Conservation (phyloP, 23 red algal species). For the Gracilaria gracilis region DNA sequence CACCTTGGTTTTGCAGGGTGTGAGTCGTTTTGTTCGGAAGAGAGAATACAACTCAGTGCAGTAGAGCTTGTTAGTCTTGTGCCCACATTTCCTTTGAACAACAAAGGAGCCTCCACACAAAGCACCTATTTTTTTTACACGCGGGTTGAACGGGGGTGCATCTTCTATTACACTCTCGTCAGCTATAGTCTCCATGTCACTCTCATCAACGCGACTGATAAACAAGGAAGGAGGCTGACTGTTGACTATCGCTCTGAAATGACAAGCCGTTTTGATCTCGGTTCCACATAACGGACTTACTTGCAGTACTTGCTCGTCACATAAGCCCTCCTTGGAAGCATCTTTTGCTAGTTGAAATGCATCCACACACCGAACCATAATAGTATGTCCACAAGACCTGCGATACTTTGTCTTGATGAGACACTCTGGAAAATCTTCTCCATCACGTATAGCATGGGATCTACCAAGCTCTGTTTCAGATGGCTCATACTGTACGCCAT, state of each 20-base stretch:
- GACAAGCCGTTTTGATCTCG: slow-evolving; percentile 40
- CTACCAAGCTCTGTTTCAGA: slow-evolving; percentile 47
- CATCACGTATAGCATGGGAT: too few relatives aligned
- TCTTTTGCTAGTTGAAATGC: slow-evolving; percentile 49
- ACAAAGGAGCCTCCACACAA: slow-evolving; percentile 28
- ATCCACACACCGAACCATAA: slow-evolving; percentile 27
- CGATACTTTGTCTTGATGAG: slow-evolving; percentile 42
- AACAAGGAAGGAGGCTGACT: slow-evolving; percentile 25
- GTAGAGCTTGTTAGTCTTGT: not conserved
- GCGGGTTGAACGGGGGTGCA: not conserved
- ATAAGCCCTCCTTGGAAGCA: slow-evolving; percentile 15
- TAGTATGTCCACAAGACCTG: slow-evolving; percentile 55
- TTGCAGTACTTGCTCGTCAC: slow-evolving; percentile 13
- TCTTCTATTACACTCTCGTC: slow-evolving; percentile 10
- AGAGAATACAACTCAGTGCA: slow-evolving; percentile 32
- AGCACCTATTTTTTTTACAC: slow-evolving; percentile 30
- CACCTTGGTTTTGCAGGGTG: slow-evolving; percentile 26
- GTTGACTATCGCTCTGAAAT: not conserved
- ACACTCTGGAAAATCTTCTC: slow-evolving; percentile 30
- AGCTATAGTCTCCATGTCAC: slow-evolving; percentile 29
- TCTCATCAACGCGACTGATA: not conserved
- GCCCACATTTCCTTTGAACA: slow-evolving; percentile 50
- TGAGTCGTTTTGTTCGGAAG: slow-evolving; percentile 37
- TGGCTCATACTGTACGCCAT: slow-evolving; percentile 39
- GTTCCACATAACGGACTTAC: slow-evolving; percentile 60